Conservation (phyloP, 306 rosid species). For the Cucumis hystrix region DNA sequence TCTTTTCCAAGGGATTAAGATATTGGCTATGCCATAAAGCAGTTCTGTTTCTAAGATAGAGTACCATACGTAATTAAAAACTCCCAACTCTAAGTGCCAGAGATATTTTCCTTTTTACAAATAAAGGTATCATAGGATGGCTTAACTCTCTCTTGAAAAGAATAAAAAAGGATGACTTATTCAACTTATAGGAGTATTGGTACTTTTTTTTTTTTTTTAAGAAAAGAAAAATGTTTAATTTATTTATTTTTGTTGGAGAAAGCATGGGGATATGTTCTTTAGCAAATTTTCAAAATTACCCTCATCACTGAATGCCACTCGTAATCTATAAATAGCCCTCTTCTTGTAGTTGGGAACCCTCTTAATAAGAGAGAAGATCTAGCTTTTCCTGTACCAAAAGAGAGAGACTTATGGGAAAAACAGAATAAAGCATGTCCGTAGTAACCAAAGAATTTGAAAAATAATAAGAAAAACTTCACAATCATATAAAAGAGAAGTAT, state of each 20-base stretch:
- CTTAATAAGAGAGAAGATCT: neutral
- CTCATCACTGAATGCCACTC: neutral
- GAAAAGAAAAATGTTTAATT: neutral
- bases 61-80: too few relatives aligned
- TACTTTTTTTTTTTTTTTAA: neutral
- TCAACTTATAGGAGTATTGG: neutral
- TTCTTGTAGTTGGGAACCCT: neutral
- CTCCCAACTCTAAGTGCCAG: neutral
- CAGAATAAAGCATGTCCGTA: neutral
- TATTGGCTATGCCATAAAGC: neutral
- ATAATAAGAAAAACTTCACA: neutral
- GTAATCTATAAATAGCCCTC: neutral
- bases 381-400: slow-evolving; percentile 2
- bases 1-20: too few relatives aligned
- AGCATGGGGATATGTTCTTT: neutral
- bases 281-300: neutral
- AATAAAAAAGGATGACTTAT: neutral
- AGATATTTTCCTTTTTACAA: neutral
- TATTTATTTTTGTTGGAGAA: neutral
- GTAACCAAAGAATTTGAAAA: slow-evolving; percentile 2
- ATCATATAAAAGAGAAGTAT: neutral
- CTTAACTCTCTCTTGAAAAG: neutral
- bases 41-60: neutral
- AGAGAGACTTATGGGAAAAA: neutral
- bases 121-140: neutral